A percentile compares a stretch with the other conserved stretches of the same genome.
Conservation (phyloP, 2,329 filamentous ascomycete species). For the Cercospora brassicicola region DNA sequence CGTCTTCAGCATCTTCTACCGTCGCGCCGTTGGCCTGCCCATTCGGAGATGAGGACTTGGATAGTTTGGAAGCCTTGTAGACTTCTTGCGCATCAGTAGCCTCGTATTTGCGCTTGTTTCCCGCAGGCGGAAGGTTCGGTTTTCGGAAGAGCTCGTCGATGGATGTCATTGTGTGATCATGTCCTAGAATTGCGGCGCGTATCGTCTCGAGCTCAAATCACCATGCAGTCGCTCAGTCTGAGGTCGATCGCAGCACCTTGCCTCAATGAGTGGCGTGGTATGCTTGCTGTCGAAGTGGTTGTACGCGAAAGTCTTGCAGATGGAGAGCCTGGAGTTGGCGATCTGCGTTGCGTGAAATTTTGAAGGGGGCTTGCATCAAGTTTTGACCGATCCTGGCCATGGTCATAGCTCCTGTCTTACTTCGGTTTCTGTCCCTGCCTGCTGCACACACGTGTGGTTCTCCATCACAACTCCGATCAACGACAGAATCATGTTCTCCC, state of each 20-base stretch:
- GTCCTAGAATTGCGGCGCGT: not conserved
- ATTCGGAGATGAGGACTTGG: constrained; percentile 49
- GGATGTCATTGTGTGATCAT: constrained; percentile 52
- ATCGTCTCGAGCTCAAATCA: not conserved
- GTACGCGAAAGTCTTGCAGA: not conserved
- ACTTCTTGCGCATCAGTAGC: constrained; percentile 55
- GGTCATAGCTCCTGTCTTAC: not conserved
- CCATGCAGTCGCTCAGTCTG: not conserved
- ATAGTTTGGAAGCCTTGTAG: constrained; percentile 62
- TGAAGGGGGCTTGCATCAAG: too few species aligned
- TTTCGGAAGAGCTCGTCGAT: constrained; percentile 65
- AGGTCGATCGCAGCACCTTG: not conserved
- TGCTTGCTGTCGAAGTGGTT: not conserved
- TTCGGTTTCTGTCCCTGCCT: not conserved
- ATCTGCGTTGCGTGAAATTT: too few species aligned
- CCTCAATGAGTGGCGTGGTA: not conserved
- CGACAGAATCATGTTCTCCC: constrained; percentile 1
- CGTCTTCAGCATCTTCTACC: constrained; percentile 56
- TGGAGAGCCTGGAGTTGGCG: not conserved
- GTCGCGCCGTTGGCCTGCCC: constrained; percentile 53
- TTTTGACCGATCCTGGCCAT: not conserved
- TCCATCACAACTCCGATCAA: not conserved
- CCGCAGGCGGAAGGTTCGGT: constrained; percentile 46
- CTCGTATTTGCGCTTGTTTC: constrained; percentile 60
- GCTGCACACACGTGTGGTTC: not conserved